Conservation (phyloP, 208 protist species). For the Vickermania spadyakhi region DNA sequence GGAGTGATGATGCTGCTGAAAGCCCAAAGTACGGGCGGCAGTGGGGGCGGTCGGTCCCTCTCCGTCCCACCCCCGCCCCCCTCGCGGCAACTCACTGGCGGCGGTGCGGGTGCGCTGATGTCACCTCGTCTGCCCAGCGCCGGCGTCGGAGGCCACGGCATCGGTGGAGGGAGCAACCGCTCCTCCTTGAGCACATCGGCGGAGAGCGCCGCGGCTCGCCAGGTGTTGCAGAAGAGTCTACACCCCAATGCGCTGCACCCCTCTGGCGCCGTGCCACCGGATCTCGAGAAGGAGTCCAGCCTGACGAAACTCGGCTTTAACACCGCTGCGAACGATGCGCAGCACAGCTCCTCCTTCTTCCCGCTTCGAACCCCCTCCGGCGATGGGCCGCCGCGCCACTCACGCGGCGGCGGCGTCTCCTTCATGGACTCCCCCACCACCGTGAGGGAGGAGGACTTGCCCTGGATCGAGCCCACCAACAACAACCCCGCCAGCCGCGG, state of each 20-base stretch:
- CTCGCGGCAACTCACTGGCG: neutral
- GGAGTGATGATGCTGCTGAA: neutral
- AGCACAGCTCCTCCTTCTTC: neutral
- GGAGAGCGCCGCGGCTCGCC: neutral
- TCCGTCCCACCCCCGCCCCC: neutral
- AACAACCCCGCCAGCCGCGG: conserved; percentile 4
- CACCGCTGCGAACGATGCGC: neutral
- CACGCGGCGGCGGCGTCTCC: neutral
- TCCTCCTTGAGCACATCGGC: neutral
- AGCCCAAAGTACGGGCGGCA: neutral
- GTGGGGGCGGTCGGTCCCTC: neutral
- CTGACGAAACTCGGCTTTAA: neutral
- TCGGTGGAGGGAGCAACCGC: neutral
- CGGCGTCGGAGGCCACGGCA: neutral
- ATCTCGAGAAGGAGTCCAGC: too few relatives aligned
- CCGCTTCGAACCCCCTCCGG: neutral
- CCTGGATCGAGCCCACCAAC: neutral
- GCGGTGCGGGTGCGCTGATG: neutral
- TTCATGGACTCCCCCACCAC: conserved; percentile 1
- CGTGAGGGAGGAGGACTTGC: neutral
- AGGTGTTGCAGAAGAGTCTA: neutral
- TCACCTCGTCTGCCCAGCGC: neutral
- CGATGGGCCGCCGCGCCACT: neutral
- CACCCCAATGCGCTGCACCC: neutral
- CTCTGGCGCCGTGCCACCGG: too few relatives aligned